Evolutionary conservation across 305 asterid species (phyloP).

Genomic region (Ajuga reptans): DNA sequence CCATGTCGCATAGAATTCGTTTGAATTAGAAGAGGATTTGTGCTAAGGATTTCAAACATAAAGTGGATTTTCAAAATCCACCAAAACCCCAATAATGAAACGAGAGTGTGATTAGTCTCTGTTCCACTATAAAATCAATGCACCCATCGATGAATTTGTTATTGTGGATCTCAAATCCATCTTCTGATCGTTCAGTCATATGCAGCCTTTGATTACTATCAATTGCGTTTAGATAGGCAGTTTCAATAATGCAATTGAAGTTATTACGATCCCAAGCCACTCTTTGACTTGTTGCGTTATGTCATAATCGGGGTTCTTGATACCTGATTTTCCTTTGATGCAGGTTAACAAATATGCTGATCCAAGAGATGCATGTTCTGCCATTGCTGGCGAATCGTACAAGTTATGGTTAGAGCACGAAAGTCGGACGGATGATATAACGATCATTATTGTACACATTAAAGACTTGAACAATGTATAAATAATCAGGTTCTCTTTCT

Average conservation of each 20-base stretch:
- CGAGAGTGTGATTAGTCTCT: no score
- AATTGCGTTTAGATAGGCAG: background rate
- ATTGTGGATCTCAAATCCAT: background rate
- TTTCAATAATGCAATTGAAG: background rate
- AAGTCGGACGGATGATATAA: constrained; percentile 91
- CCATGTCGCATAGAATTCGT: no score
- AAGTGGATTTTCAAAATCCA: background rate
- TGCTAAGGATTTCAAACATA: background rate
- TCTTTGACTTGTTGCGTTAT: background rate
- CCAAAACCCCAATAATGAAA: background rate
- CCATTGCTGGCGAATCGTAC: constrained; percentile 74
- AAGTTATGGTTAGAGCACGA: constrained; percentile 87
- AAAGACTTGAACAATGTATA: constrained; percentile 45
- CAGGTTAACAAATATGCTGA: constrained; percentile 67
- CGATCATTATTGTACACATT: constrained; percentile 77
- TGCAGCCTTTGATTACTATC: background rate
- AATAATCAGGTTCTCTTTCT: constrained; percentile 22
- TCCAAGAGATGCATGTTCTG: constrained; percentile 83
- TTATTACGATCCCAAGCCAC: background rate
- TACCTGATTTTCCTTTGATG: constrained; percentile 18
- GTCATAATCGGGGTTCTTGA: background rate
- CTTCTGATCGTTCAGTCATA: background rate
- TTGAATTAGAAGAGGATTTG: background rate
- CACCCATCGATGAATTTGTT: background rate
- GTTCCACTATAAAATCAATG: background rate